Evolutionary conservation across 441 rosid species (phyloP), one percentile per base, ranked within the genome.

Genomic region (Pelargonium australe): DNA sequence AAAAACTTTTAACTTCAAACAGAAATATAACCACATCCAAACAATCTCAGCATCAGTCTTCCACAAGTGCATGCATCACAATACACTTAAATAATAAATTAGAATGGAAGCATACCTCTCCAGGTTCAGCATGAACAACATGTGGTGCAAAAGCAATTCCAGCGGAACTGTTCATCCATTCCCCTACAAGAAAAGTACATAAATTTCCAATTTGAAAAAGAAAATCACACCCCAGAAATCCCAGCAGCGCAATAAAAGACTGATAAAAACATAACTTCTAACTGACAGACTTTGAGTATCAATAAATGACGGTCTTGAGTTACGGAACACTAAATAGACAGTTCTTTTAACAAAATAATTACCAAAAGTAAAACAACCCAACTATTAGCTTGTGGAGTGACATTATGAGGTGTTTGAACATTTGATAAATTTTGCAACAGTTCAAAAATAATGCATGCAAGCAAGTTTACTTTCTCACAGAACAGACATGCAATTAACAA

Each of bases 161-260:
- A 68, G 98, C 99, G 10, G 98, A 92, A 79, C 69, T 83, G 78
- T 90, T 90, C 98, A 95, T 95, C 99, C 99, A 95, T 77, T 90
- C 97, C 84, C 99, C 99, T 95, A 69, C 23, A 58, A 58, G 5
- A 19, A 58, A 58, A 3, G 19, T 20, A 20, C 19, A 58, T 58
- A 16, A 17, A 57, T 7, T 57, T 57, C 8, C 23, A 57, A 57
- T 16, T 6, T 20, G 3, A 20, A 58, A 58, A 12, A 58, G 63
- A 31, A 31, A 31, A 28, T 28, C 3, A 57, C 7, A 19, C 2
- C 12, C 28, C 19, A 57, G 31, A 28, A 28, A 28, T 28, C 31
- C 31, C 31, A 28, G 31, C 31, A 28, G 31, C 4, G 31, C 31
- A 28, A 28, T 31, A 31, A 31, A 31, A 3, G 37, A 4, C 37